phyloP scores from a whole-genome alignment of 345 rosid species.

The Acer yangbiense region DNA sequence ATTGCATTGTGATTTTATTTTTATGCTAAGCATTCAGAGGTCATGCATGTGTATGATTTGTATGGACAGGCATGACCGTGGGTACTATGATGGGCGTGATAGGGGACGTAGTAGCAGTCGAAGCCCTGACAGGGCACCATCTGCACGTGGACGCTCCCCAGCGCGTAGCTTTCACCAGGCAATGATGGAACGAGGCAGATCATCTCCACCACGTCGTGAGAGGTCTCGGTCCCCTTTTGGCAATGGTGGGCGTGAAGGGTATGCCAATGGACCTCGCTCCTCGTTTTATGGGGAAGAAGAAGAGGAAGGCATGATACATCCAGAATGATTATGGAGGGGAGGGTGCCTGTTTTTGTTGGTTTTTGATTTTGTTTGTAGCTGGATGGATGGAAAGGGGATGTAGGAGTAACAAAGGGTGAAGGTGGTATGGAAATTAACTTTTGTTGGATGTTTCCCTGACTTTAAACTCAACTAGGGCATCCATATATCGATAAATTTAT shows the following conservation, averaged over 20 bases:
- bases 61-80: slow-evolving; percentile 19
- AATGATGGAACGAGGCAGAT: slow-evolving; percentile 53
- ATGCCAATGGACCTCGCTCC: slow-evolving; percentile 9
- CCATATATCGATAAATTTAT: not conserved
- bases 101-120: slow-evolving; percentile 38
- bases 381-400: not conserved
- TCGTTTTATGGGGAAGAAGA: slow-evolving; percentile 32
- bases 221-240: slow-evolving; percentile 31
- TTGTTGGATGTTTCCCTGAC: not conserved
- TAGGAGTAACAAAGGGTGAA: slow-evolving; percentile 4
- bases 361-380: not conserved
- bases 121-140: slow-evolving; percentile 41
- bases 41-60: not conserved
- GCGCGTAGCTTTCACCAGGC: slow-evolving; percentile 67
- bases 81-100: slow-evolving; percentile 30
- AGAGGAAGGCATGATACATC: slow-evolving; percentile 51
- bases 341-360: not conserved
- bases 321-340: slow-evolving; percentile 10
- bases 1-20: not conserved
- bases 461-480: not conserved
- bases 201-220: slow-evolving; percentile 21
- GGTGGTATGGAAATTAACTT: slow-evolving; percentile 22
- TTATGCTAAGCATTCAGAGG: not conserved
- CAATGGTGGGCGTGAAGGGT: slow-evolving; percentile 13
- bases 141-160: slow-evolving; percentile 45